Evolutionary conservation across 2,329 filamentous ascomycete species (phyloP).

Genomic region (Aspergillus clavatus): DNA sequence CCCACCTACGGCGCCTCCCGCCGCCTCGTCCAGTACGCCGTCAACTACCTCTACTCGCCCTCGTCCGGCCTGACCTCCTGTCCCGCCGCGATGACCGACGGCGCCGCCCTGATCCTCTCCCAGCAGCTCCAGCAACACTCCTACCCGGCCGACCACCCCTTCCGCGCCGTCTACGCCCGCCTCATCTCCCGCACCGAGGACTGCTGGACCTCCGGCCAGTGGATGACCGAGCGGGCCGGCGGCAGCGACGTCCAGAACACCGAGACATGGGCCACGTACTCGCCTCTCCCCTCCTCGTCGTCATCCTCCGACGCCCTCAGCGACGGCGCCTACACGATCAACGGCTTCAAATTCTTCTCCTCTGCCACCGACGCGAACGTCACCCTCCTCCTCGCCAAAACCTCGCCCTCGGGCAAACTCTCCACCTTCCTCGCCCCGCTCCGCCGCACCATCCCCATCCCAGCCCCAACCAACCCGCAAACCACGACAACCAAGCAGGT

Average conservation of each 20-base stretch:
- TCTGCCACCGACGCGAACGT: constrained; percentile 62
- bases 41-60: constrained; percentile 54
- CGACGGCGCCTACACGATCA: constrained; percentile 42
- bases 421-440: constrained; percentile 64
- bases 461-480: constrained; percentile 25
- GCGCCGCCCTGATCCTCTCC: constrained; percentile 32
- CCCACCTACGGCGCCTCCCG: constrained; percentile 16
- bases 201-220: constrained; percentile 35
- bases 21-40: constrained; percentile 23
- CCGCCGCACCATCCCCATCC: constrained; percentile 34
- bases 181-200: constrained; percentile 22
- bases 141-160: constrained; percentile 7
- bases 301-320: constrained; percentile 6
- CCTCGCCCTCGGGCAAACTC: constrained; percentile 46
- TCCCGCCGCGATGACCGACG: constrained; percentile 58
- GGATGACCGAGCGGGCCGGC: constrained; percentile 37
- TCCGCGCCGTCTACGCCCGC: constrained; percentile 6
- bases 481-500: no score
- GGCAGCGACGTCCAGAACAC: constrained; percentile 34
- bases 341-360: constrained; percentile 69
- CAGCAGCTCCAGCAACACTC: constrained; percentile 10
- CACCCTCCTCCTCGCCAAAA: constrained; percentile 60
- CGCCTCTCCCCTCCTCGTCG: constrained; percentile 18
- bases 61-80: constrained; percentile 60
- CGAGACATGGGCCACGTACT: constrained; percentile 31